Base-by-base conservation (phyloP, 805 yeast species). In the Nadsonia fulvescens region DNA sequence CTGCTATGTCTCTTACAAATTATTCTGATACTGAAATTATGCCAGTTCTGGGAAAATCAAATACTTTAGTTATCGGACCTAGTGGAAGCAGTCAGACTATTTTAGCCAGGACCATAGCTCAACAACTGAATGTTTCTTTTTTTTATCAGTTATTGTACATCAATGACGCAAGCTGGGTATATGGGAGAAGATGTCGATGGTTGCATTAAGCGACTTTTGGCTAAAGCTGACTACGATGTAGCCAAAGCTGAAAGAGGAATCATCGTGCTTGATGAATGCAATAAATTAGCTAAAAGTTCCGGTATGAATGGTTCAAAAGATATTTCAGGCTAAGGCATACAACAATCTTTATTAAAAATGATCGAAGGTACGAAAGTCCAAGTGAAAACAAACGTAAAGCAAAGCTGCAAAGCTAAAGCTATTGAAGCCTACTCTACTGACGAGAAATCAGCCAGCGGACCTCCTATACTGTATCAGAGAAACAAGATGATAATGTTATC, bases 321-420 rank as follows among this genome's bases (percentile, higher is more conserved):
- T 41, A 68, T 67, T 2, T 53, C 71, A 1, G 75, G 75, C 5
- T 74, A 68, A 43, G 74, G 75, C 25, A 74, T 68, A 10, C 75
- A 67, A 36, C 74, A 67, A 37, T 64, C 72, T 0, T 40, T 67
- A 8, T 38, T 67, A 34, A 68, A 68, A 36, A 49, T 67, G 23
- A 53, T 67, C 18, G 75, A 67, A 38, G 75, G 75, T 2, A 59
- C 68, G 11, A 54, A 49, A 8, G 61, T 67, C 3, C 59, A 58
- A 28, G n/a, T n/a, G n/a, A n/a, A n/a, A n/a, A n/a, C n/a, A n/a
- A n/a, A n/a, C n/a, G n/a, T n/a, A n/a, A n/a, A n/a, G n/a, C n/a
- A n/a, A n/a, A 46, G 61, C n/a, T 17, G 29, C 4, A 19, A 24
- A 6, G 19, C 25, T 2, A 17, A 12, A 5, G 27, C 32, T 11